Percentiles rank a stretch among this genome's conserved stretches.
These are phyloP conservation scores for Saturnispora zaruensis DNA, from an alignment of 805 yeast species.

Conservation along the genomic window DNA sequence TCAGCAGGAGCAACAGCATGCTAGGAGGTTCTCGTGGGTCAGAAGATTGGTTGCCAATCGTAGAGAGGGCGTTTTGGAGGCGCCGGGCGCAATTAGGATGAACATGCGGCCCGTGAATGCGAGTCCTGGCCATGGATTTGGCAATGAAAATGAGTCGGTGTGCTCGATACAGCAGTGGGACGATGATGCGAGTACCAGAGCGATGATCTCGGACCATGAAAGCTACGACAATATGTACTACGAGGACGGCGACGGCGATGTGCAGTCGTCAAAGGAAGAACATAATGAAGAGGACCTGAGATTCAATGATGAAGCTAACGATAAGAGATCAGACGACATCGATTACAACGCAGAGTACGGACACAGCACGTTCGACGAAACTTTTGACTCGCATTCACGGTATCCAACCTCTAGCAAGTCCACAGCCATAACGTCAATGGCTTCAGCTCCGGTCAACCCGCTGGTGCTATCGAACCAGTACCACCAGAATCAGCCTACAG, in stretches of 20 bases:
- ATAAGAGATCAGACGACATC: slow-evolving; percentile 1
- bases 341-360: not conserved
- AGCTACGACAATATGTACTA: not conserved
- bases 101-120: not conserved
- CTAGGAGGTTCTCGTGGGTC: slow-evolving; percentile 6
- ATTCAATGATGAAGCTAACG: not conserved
- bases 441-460: not conserved
- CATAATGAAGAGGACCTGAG: not conserved
- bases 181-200: slow-evolving; percentile 35
- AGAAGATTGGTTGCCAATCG: not conserved
- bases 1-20: not conserved
- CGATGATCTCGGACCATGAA: slow-evolving; percentile 30
- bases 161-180: slow-evolving; percentile 2
- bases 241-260: not conserved
- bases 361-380: not conserved
- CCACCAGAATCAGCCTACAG: not conserved
- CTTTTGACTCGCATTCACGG: slow-evolving; percentile 5
- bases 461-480: not conserved
- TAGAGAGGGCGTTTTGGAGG: not conserved
- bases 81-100: not conserved
- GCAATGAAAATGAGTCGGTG: not conserved
- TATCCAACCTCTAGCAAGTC: slow-evolving; percentile 6
- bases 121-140: not conserved
- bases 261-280: not conserved
- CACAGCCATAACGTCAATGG: slow-evolving; percentile 11